Conservation (phyloP, 1,284 basidiomycete species). For the Ganoderma sp. region DNA sequence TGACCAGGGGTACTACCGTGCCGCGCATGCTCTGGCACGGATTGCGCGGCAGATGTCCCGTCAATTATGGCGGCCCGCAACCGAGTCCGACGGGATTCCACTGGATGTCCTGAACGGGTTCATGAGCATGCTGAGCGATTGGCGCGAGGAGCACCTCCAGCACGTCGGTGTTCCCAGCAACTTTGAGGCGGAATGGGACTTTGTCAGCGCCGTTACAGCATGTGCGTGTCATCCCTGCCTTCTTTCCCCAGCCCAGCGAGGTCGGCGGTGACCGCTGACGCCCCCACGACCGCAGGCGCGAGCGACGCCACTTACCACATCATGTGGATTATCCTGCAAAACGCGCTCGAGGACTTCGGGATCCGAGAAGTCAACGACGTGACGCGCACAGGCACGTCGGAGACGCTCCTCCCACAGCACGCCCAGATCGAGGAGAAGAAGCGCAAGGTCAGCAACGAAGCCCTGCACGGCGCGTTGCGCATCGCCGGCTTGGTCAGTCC, state of each 20-base stretch:
- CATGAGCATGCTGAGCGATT: slow-evolving; percentile 67
- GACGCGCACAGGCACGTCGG: slow-evolving; percentile 46
- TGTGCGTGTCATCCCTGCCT: slow-evolving; percentile 50
- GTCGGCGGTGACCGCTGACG: slow-evolving; percentile 17
- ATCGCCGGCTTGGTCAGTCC: slow-evolving; percentile 81
- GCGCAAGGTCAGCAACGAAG: slow-evolving; percentile 78
- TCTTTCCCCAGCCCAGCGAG: not conserved
- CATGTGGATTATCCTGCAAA: slow-evolving; percentile 84
- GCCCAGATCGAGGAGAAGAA: slow-evolving; percentile 67
- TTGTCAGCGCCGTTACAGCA: slow-evolving; percentile 79
- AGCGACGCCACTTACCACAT: slow-evolving; percentile 91
- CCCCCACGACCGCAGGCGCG: slow-evolving; percentile 53
- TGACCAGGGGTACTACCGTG: slow-evolving; percentile 75
- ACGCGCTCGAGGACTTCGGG: slow-evolving; percentile 83
- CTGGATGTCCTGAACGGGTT: slow-evolving; percentile 65
- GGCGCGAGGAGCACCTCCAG: slow-evolving; percentile 78
- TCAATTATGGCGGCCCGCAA: slow-evolving; percentile 78
- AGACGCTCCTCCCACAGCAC: slow-evolving; percentile 46
- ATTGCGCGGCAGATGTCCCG: slow-evolving; percentile 81
- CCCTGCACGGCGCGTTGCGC: slow-evolving; percentile 81
- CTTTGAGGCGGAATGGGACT: slow-evolving; percentile 88
- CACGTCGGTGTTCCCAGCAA: slow-evolving; percentile 85
- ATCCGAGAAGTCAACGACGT: slow-evolving; percentile 71
- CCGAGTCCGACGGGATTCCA: slow-evolving; percentile 78
- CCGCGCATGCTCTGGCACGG: slow-evolving; percentile 79